Base-by-base conservation (phyloP, 2,329 filamentous ascomycete species). In the Ophiostoma populinum region DNA sequence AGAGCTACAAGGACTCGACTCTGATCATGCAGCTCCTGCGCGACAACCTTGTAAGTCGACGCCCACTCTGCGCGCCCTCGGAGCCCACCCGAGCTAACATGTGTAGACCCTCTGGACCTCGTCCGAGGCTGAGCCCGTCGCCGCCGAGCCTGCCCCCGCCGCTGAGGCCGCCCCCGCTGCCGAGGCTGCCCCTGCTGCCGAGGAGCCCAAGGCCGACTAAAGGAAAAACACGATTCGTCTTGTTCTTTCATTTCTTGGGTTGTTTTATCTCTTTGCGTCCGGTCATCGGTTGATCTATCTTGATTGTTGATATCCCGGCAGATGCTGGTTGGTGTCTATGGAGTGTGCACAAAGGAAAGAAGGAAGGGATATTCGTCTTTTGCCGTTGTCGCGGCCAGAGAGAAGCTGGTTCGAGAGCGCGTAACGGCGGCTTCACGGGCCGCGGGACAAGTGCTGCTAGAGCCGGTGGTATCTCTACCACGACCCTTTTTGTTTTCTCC, bases 21-120 rank as follows among this genome's bases (percentile, higher is more conserved):
- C 75, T 95, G 51, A 94, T 95, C 70, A 95, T 94, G 87, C 87
- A 95, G 71, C 73, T 95, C 44, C 79, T 95, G 58, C 82, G 87
- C 56, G 87, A 94, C 69, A 95, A 94, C 72, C 71, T 95, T 18
- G 33, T 27, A 28, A 94, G 86, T 95, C 90, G 47, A 85, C 95
- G 61, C 95, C 90, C 90, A 95, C 90, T 54, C 95, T 87, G n/a
- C n/a, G n/a, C n/a, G n/a, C n/a, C n/a, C n/a, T 95, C 90, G 47
- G 85, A 95, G 61, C 95, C 90, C 90, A 95, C 90, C 54, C 95
- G 87, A 41, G 56, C 47, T 30, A 46, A 59, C 43, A 62, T 69
- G 62, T 41, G 59, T 68, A 41, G 45, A 94, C 86, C 47, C 79
- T 94, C 60, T 94, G 86, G 86, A 94, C 86, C 50, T 94, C 86